Evolutionary conservation across 208 protist species (phyloP), one percentile per base, ranked within the genome.

Genomic region (Porcisia deanei): DNA sequence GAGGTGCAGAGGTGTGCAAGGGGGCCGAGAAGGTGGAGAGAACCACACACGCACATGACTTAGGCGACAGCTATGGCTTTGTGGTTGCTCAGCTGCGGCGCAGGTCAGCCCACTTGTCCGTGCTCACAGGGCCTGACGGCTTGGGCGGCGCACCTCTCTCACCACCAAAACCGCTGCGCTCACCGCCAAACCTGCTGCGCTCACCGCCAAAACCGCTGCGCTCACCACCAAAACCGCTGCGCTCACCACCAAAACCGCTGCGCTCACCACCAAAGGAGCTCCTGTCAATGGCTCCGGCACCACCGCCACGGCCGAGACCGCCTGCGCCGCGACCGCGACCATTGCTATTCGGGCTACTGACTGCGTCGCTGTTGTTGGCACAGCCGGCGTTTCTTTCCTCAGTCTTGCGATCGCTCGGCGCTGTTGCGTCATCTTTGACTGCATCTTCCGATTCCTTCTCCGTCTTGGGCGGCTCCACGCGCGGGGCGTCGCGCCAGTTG

Each of bases 401-500:
- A 1, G 69, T 12, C n/a, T 58, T 70, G 53, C 58, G 65, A 74
- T 49, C 79, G 43, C 16, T 66, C 69, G 65, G 52, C 49, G 52
- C 68, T 53, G 53, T 73, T 63, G n/a, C 61, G 67, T 47, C 67
- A 59, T 30, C 71, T 68, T n/a, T 63, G 16, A 57, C 65, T 45
- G 68, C 49, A 34, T 54, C 60, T 10, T 34, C 74, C 25, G 71
- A n/a, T 2, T 30, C 55, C 58, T 76, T 68, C 65, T 76, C 70
- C 57, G 59, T 75, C 63, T 57, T 79, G 22, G 87, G 86, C 16
- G 68, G 78, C 84, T 90, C 83, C 10, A 71, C 75, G 54, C 85
- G 79, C 6, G 88, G 86, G 10, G 87, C 91, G 43, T 91, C 91
- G 25, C 91, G 91, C 88, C 91, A 95, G 76, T 88, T 89, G 68